Base-by-base conservation (phyloP, 108 stramenopile genomes). In the Nitzschia inconspicua region DNA sequence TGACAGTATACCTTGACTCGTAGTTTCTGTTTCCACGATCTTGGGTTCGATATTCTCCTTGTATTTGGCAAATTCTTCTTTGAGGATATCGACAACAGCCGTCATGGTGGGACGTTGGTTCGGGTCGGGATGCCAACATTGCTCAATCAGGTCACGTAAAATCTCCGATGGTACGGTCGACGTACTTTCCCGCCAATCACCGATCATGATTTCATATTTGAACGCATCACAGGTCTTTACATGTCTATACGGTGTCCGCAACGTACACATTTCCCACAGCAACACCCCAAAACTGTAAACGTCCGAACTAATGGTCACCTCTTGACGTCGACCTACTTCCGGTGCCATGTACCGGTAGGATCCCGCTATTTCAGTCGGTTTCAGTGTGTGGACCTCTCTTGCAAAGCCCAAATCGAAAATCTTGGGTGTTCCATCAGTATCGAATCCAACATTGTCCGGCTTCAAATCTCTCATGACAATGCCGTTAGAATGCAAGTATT, bases 311-410 rank as follows among this genome's bases (percentile, higher is more conserved):
- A 75, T 37, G 28, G 63, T 67, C 41, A 74, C 70, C 1, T 74
- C 61, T 19, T 51, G 53, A 18, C 68, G 73, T 6, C 50, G 41
- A 8, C 76, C 75, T 32, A 80, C 70, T 54, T 89, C 87, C 2
- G 84, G 84, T n/a, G 76, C 64, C 81, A 86, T 86, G 51, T 82
- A 86, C 0, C 84, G 78, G n/a, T 73, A 61, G 16, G 63, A 60
- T 19, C 84, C 84, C 3, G 79, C 77, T 6, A 74, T 57, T 40
- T 71, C 81, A 9, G 60, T 70, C 13, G 26, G 29, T 27, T 60
- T 37, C 2, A 54, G 22, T 20, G 59, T 60, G 13, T 58, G 56
- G 6, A 53, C 44, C 46, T 78, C 77, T 2, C 77, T 72, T 8
- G 82, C 78, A 27, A 80, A 72, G 11, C 82, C 82, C 28, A 84